Conservation (phyloP, 2,329 filamentous ascomycete species). For the Dactylella cylindrospora region DNA sequence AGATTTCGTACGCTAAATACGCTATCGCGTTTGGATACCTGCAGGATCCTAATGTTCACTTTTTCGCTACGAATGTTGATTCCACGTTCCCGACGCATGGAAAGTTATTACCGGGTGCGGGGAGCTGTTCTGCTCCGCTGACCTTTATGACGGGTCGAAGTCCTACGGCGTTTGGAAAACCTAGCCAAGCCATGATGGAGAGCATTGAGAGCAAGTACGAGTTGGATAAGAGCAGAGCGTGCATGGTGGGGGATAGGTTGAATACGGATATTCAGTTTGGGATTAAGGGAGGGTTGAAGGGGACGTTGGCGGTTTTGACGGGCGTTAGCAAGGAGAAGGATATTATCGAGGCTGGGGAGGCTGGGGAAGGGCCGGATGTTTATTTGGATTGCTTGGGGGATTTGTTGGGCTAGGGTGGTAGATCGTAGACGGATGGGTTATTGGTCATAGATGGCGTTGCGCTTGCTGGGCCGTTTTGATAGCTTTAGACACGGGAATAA, state of each 20-base stretch:
- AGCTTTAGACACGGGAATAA: too few species aligned
- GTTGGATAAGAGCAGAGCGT: conserved; percentile 78
- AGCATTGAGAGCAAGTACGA: conserved; percentile 94
- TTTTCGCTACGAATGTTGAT: conserved; percentile 91
- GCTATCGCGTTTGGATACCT: conserved; percentile 84
- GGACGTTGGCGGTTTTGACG: conserved; percentile 85
- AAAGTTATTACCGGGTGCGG: conserved; percentile 86
- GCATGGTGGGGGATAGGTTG: conserved; percentile 92
- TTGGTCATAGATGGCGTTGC: background rate
- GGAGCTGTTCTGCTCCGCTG: conserved; percentile 72
- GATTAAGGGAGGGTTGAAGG: conserved; percentile 83
- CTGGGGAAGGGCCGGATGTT: conserved; percentile 69
- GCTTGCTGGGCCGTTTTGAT: too few species aligned
- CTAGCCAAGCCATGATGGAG: conserved; percentile 99
- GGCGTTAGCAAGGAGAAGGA: conserved; percentile 85
- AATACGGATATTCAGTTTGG: conserved; percentile 98
- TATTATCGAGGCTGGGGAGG: conserved; percentile 62
- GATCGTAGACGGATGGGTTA: background rate
- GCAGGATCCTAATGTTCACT: conserved; percentile 70
- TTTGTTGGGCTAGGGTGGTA: conserved; percentile 48
- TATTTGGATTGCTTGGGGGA: conserved; percentile 86
- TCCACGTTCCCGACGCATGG: conserved; percentile 81
- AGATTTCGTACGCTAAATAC: conserved; percentile 92
- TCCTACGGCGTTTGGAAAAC: conserved; percentile 83
- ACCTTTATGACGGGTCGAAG: conserved; percentile 69